Evolutionary conservation across 345 rosid genomes (phyloP).

Genomic region (Salix caprea): DNA sequence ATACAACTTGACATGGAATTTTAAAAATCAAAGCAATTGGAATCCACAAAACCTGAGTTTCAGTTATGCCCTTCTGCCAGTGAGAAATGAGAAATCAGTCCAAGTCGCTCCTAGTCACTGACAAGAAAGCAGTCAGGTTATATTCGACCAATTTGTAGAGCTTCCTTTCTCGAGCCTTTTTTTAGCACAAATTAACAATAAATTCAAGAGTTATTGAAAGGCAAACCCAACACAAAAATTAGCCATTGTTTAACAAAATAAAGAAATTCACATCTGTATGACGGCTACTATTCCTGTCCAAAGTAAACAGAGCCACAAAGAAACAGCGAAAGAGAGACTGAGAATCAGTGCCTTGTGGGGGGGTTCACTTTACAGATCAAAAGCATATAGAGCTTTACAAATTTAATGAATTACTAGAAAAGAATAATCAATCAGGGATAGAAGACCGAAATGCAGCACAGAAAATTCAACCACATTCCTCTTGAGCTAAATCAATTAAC

Average conservation of each 20-base stretch:
- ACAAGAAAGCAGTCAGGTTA: background rate
- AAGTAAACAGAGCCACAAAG: background rate
- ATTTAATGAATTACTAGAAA: conserved; percentile 42
- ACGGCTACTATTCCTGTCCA: conserved; percentile 9
- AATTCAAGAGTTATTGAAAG: background rate
- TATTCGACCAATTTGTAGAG: background rate
- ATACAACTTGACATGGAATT: background rate
- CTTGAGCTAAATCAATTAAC: conserved; percentile 14
- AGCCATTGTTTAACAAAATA: conserved; percentile 11
- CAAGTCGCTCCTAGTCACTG: background rate
- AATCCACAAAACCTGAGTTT: background rate
- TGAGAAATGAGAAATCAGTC: background rate
- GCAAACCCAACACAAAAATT: background rate
- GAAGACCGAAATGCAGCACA: conserved; percentile 18
- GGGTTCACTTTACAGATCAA: conserved; percentile 22
- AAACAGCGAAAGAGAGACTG: background rate
- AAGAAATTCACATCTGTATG: conserved; percentile 13
- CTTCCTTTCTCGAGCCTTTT: background rate
- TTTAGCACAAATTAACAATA: background rate
- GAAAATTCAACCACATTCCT: conserved; percentile 22
- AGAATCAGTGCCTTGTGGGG: background rate
- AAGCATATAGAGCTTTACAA: conserved; percentile 23
- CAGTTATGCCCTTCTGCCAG: background rate
- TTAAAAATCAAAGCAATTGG: background rate
- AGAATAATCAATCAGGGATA: conserved; percentile 34